Base-by-base conservation (phyloP, 2,329 filamentous ascomycete species). In the Claviceps sp. region DNA sequence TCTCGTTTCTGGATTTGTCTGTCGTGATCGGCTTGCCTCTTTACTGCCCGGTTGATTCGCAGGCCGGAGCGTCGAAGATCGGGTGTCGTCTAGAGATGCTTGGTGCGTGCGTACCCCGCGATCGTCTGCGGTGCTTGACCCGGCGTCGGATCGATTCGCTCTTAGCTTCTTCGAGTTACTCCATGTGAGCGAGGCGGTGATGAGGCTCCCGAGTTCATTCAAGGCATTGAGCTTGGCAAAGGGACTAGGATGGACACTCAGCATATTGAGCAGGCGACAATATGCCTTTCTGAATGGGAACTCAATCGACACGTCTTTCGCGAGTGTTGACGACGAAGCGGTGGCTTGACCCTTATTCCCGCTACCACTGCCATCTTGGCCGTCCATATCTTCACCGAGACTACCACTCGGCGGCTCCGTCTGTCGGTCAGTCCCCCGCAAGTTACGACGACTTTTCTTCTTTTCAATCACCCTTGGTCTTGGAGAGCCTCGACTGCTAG, bases 161-260 rank as follows among this genome's bases (percentile, higher is more conserved):
- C 64, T 61, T 3, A 64, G 58, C 48, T 62, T 64, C 55, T 63
- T 69, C 3, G 66, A 60, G 11, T 63, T 61, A 42, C 55, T 68
- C 2, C 65, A 63, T 26, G 64, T 55, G 37, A 91, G 69, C 0
- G 85, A 91, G 1, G 86, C 86, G 26, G 86, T 73, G 52, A 95
- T 87, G 46, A 98, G 76, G 43, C 85, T 81, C 61, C 94, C 84
- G 5, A 98, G 75, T 64, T 96, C 88, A 55, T 85, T 82, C 4
- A 97, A 72, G 0, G 87, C 85, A 57, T 85, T 84, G 13, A 98
- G 76, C 67, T 98, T 98, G 22, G 81, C 77, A 58, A 86, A 86
- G 0, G 93, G 93, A 62, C 93, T 95, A 0, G 88, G 86, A 58
- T 94, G 87, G 4, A 90, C 86, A 43, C 87, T 88, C 59, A 98